Conservation (phyloP, 2,329 filamentous ascomycete genomes). For the Calonectria hongkongensis region DNA sequence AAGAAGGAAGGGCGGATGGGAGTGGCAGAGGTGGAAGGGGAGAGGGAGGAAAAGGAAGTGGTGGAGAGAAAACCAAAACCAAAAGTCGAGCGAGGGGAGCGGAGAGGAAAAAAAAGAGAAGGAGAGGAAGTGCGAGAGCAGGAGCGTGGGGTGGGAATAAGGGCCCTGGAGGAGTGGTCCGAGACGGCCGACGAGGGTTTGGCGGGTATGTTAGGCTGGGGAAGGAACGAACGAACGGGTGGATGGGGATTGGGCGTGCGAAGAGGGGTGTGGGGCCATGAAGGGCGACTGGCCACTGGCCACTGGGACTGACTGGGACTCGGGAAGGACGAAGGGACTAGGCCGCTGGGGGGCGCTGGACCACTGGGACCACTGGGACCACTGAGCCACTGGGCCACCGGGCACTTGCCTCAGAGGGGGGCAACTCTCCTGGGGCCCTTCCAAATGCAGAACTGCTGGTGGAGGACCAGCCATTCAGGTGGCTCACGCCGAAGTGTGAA, state of each 20-base stretch:
- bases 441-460: slow-evolving; percentile 26
- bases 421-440: slow-evolving; percentile 30
- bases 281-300: background rate
- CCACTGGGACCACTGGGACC: background rate
- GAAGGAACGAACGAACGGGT: slow-evolving; percentile 51
- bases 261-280: slow-evolving; percentile 34
- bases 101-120: slow-evolving; percentile 54
- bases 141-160: slow-evolving; percentile 46
- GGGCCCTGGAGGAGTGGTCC: slow-evolving; percentile 35
- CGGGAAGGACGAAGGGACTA: slow-evolving; percentile 29
- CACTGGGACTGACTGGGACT: slow-evolving; percentile 21
- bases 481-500: slow-evolving; percentile 23
- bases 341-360: slow-evolving; percentile 16
- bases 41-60: slow-evolving; percentile 58
- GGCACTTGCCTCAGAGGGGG: slow-evolving; percentile 31
- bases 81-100: slow-evolving; percentile 58
- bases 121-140: slow-evolving; percentile 56
- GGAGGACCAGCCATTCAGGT: slow-evolving; percentile 29
- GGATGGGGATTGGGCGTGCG: slow-evolving; percentile 31
- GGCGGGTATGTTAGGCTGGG: slow-evolving; percentile 52
- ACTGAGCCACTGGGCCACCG: slow-evolving; percentile 19
- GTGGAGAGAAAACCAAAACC: slow-evolving; percentile 56
- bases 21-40: slow-evolving; percentile 49
- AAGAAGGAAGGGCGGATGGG: slow-evolving; percentile 56
- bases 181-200: slow-evolving; percentile 42